Base-by-base conservation (phyloP, 2,329 filamentous ascomycete genomes). In the Scedosporium apiospermum region DNA sequence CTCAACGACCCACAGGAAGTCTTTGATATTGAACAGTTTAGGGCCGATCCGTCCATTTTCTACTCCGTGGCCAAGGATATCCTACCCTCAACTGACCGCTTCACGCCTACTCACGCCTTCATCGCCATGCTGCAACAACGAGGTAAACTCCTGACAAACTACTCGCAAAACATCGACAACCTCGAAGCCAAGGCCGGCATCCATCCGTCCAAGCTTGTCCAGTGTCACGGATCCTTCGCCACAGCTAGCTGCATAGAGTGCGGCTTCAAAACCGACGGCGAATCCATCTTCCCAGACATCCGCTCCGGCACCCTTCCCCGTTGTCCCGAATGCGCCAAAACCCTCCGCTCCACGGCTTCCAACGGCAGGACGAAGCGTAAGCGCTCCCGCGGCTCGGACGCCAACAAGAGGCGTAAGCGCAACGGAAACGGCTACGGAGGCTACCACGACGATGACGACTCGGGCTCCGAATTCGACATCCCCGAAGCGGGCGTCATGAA, bases 111-210 rank as follows among this genome's bases (percentile, higher is more conserved):
- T 0, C 95, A 99, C 78, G 88, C 89, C 61, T 99, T 99, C 77
- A 96, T 99, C 70, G 86, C 87, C 41, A 82, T 97, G 68, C 83
- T 99, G 42, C 90, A 99, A 74, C 83, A 93, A 68, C 89, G 92
- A 73, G 87, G 85, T 67, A 96, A 96, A 74, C 83, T 99, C 6
- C 83, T 97, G 64, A 98, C 93, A 51, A 97, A 98, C 76, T 99
- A 97, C 78, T 96, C 95, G 0, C 95, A 99, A 73, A 99, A 99
- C 74, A 98, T 99, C 70, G 95, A 99, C 78, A 97, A 97, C 69
- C 86, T 97, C 60, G 93, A 99, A 74, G 84, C 87, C 65, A 87
- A 90, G 69, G 93, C 93, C 0, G 95, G 95, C 23, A 90, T 99
- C 64, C 76, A 80, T 23, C 82, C 85, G 1, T 87, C 90, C 41